These are phyloP conservation scores for Vanrija humicola DNA, from an alignment of 1,284 basidiomycete species.

Conservation along the genomic window DNA sequence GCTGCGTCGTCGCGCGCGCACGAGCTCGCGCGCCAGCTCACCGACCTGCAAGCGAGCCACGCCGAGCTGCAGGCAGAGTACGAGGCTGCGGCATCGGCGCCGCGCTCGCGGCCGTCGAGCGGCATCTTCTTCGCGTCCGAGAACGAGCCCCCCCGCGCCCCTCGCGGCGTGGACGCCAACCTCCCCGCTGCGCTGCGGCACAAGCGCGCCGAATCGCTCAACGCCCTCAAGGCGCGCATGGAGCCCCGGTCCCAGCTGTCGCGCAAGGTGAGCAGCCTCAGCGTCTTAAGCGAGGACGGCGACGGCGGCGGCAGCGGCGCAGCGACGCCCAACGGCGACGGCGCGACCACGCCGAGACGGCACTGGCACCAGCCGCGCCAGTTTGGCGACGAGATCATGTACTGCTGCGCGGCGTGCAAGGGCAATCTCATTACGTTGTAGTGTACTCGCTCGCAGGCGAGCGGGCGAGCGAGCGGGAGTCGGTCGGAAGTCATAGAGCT, in stretches of 20 bases:
- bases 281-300: conserved; percentile 3
- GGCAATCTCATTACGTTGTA: conserved; percentile 46
- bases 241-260: conserved; percentile 32
- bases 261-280: not conserved
- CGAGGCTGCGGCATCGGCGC: not conserved
- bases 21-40: conserved; percentile 61
- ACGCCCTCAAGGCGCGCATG: conserved; percentile 84
- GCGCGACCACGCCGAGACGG: not conserved
- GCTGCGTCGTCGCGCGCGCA: conserved; percentile 67
- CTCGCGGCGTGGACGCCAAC: conserved; percentile 55
- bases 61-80: conserved; percentile 7
- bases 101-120: not conserved
- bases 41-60: conserved; percentile 29
- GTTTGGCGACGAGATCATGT: conserved; percentile 50
- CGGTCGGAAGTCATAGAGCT: not conserved
- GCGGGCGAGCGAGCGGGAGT: not conserved
- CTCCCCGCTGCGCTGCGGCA: conserved; percentile 72
- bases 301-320: not conserved
- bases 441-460: not conserved
- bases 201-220: conserved; percentile 76
- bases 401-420: conserved; percentile 47
- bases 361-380: conserved; percentile 14
- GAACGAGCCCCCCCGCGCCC: not conserved
- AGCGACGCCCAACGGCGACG: not conserved
- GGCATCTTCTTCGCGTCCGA: not conserved